Base-by-base conservation (phyloP, 176 grass and related monocot genomes). In the Carex kokanica region DNA sequence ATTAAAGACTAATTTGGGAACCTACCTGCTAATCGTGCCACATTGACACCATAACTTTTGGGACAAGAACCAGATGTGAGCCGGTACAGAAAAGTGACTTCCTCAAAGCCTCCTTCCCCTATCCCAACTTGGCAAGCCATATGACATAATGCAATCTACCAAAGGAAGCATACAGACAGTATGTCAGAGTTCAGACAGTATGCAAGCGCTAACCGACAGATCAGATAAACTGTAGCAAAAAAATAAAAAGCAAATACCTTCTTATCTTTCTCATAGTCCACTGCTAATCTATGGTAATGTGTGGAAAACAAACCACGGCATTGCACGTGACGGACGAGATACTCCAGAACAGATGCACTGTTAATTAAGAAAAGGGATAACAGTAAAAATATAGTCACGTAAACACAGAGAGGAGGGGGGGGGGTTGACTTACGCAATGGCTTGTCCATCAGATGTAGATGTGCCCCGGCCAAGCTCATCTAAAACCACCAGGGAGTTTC, bases 31-130 rank as follows among this genome's bases (percentile, higher is more conserved):
- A 98, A 90, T 83, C 90, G 88, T 71, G 95, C 95, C 83, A 98
- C 95, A 88, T 98, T 98, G 75, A 98, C 88, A 88, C 95, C 92
- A 65, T 98, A 98, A 86, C 95, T 98, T 91, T 98, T 98, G 84
- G 95, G 95, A 77, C 95, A 98, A 81, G 89, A 91, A 84, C 95
- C 90, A 83, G 84, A 60, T 64, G 90, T 88, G 74, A 98, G 87
- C 34, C 84, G 89, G 78, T 94, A 98, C 64, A 98, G 90, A 58
- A 98, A 94, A 80, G 90, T 91, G 40, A 98, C 92, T 93, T 94
- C 88, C 88, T 98, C 92, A 83, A 93, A 66, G 57, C 90, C 92
- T 58, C 74, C 86, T 88, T 85, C 90, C 45, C 89, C 89, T 14
- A 68, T 87, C 5, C 87, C 87, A 75, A 98, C 84, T 85, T 95